Conservation (phyloP, 1,139 yeast genomes). For the Kodamaea alishanica region DNA sequence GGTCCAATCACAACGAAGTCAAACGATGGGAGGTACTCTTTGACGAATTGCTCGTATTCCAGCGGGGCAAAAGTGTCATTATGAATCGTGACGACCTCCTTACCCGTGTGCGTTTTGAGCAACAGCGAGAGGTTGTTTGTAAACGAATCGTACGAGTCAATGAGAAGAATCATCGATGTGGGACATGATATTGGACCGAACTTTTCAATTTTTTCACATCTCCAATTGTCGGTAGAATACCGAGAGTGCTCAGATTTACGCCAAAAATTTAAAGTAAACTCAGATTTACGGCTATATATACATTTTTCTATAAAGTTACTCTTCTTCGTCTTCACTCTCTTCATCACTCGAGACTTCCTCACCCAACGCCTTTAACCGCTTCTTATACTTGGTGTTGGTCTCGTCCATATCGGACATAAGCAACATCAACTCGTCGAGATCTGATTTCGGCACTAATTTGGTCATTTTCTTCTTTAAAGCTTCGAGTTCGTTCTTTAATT, state of each 20-base stretch:
- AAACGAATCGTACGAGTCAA: constrained; percentile 94
- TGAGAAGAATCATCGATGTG: constrained; percentile 53
- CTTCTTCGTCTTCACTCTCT: constrained; percentile 35
- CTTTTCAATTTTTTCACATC: neutral
- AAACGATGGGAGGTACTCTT: constrained; percentile 44
- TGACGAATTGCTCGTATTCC: constrained; percentile 34
- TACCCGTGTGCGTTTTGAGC: constrained; percentile 51
- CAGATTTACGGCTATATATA: neutral
- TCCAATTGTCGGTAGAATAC: neutral
- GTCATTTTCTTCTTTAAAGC: constrained; percentile 12
- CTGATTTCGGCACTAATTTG: constrained; percentile 50
- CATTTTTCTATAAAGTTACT: constrained; percentile 4
- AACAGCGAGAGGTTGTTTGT: constrained; percentile 75
- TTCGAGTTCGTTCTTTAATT: constrained; percentile 2
- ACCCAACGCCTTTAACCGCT: constrained; percentile 47
- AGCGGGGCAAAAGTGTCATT: constrained; percentile 57
- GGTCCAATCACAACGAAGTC: constrained; percentile 89
- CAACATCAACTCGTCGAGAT: constrained; percentile 72
- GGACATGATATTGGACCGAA: neutral
- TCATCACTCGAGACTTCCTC: constrained; percentile 47
- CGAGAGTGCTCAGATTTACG: neutral
- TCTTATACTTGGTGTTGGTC: constrained; percentile 56
- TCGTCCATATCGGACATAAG: constrained; percentile 75
- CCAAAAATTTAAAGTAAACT: neutral
- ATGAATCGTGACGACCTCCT: constrained; percentile 64